phyloP scores from a whole-genome alignment of 225 moss, liverwort and hornwort genomes.

The Straminergon stramineum region DNA sequence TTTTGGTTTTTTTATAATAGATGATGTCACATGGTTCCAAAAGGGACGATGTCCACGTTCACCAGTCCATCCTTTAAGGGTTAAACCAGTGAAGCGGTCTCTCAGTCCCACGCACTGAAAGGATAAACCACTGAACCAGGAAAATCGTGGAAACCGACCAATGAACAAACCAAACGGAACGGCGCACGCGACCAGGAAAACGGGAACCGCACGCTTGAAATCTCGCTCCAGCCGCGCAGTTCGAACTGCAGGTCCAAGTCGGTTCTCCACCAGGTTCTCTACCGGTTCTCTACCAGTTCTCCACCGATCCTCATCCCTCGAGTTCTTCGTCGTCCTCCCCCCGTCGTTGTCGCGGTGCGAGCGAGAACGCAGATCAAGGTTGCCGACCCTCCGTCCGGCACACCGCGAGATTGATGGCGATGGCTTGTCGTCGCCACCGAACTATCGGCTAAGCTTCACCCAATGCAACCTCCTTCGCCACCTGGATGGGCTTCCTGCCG shows the following conservation, averaged over 20 bases:
- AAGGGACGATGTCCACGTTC: too few species aligned
- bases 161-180: not conserved
- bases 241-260: not conserved
- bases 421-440: not conserved
- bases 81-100: too few species aligned
- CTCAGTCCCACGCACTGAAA: too few species aligned
- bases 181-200: not conserved
- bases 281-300: not conserved
- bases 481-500: not conserved
- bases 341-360: not conserved
- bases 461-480: not conserved
- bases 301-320: not conserved
- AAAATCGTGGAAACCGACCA: not conserved
- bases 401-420: not conserved
- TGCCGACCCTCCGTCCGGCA: not conserved
- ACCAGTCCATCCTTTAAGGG: too few species aligned
- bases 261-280: not conserved
- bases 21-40: too few species aligned
- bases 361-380: not conserved
- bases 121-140: not conserved
- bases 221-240: not conserved
- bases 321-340: not conserved
- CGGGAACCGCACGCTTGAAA: not conserved
- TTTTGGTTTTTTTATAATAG: too few species aligned
- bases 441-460: not conserved